phyloP scores from a whole-genome alignment of 2,329 filamentous ascomycete species.

The Trichophyton mentagrophytes region DNA sequence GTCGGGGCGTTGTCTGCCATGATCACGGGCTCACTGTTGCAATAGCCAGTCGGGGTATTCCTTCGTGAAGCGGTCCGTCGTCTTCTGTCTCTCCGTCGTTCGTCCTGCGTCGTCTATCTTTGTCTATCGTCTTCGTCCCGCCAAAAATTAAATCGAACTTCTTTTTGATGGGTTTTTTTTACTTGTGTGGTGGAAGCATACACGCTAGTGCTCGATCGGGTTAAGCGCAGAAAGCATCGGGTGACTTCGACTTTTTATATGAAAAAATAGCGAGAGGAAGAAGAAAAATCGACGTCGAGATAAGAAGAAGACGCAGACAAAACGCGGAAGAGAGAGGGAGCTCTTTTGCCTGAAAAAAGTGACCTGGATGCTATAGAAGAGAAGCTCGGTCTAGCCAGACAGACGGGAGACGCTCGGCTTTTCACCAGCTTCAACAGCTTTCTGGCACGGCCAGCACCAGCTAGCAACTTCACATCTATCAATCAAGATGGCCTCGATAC shows the following conservation, averaged over 20 bases:
- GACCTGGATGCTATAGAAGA: neutral
- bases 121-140: neutral
- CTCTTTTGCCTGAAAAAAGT: neutral
- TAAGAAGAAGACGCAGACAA: neutral
- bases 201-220: slow-evolving; percentile 6
- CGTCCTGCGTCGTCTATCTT: slow-evolving; percentile 1
- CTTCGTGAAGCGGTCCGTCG: neutral
- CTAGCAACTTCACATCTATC: neutral
- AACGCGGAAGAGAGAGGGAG: neutral
- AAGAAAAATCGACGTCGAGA: neutral
- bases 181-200: slow-evolving; percentile 1
- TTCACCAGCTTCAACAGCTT: neutral
- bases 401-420: neutral
- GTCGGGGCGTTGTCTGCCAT: slow-evolving; percentile 42
- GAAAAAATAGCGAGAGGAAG: neutral
- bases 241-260: neutral
- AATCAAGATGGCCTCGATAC: neutral
- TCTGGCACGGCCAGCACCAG: neutral
- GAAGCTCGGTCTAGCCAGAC: neutral
- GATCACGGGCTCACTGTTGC: slow-evolving; percentile 18
- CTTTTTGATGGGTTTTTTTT: neutral
- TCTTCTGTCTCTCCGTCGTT: neutral
- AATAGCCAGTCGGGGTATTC: neutral
- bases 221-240: slow-evolving; percentile 3
- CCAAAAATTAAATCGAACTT: neutral